phyloP scores from a whole-genome alignment of 2,329 filamentous ascomycete genomes.

The Phaeophleospora eucalypticola region DNA sequence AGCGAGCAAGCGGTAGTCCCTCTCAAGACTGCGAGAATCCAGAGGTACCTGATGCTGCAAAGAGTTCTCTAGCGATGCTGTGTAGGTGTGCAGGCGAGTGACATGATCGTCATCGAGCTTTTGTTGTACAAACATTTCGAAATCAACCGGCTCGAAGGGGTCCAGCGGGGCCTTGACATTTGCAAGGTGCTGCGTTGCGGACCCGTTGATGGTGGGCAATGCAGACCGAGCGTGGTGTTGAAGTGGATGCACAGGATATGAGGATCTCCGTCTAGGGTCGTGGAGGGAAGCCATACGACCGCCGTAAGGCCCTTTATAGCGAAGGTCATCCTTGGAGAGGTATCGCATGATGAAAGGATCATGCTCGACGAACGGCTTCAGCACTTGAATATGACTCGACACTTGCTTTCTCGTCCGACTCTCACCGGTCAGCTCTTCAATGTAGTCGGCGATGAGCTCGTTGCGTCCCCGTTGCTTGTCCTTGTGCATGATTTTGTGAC shows the following conservation, averaged over 20 bases:
- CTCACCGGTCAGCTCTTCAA: constrained; percentile 52
- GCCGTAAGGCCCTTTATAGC: constrained; percentile 8
- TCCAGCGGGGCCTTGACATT: constrained; percentile 21
- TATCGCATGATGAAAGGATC: constrained; percentile 47
- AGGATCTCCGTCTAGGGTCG: constrained; percentile 15
- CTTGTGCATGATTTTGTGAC: constrained; percentile 45
- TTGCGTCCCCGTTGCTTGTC: constrained; percentile 57
- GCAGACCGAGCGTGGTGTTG: constrained; percentile 7
- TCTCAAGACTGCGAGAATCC: constrained; percentile 26
- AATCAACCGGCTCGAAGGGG: constrained; percentile 31
- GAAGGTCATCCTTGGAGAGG: constrained; percentile 37
- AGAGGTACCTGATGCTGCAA: constrained; percentile 29
- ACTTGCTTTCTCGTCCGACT: constrained; percentile 55
- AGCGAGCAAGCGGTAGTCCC: constrained; percentile 30
- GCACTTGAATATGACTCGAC: constrained; percentile 61
- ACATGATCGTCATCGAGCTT: constrained; percentile 21
- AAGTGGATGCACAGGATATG: constrained; percentile 19
- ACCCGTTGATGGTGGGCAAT: constrained; percentile 1
- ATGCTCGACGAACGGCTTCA: constrained; percentile 53
- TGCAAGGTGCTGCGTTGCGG: constrained; percentile 9
- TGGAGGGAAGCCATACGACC: constrained; percentile 4
- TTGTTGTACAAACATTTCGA: constrained; percentile 41
- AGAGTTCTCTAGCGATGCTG: constrained; percentile 30
- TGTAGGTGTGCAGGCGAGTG: constrained; percentile 38
- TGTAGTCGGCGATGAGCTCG: constrained; percentile 58